A percentile compares a stretch with the other conserved stretches of the same genome.
phyloP scores from a whole-genome alignment of 192 early-diverging fungal species.

The Coemansia sp. region DNA sequence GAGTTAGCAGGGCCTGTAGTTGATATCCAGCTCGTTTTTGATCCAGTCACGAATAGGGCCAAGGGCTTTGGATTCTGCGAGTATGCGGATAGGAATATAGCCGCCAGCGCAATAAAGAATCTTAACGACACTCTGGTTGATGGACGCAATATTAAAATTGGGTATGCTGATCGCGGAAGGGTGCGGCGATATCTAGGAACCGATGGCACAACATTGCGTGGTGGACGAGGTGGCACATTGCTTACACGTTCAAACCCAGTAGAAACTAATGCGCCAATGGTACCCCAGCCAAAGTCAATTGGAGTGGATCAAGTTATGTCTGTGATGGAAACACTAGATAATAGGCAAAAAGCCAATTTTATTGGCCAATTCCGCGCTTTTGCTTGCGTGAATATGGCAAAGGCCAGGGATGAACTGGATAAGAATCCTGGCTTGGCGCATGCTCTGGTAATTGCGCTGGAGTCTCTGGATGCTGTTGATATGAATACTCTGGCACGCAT shows the following conservation, averaged over 20 bases:
- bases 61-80: slow-evolving; percentile 96
- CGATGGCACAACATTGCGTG: slow-evolving; percentile 22
- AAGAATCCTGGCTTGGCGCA: slow-evolving; percentile 39
- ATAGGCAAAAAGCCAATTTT: slow-evolving; percentile 13
- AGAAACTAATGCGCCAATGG: slow-evolving; percentile 2
- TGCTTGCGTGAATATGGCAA: slow-evolving; percentile 20
- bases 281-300: slow-evolving; percentile 7
- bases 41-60: slow-evolving; percentile 72
- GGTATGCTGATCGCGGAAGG: slow-evolving; percentile 72
- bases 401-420: slow-evolving; percentile 30
- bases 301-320: slow-evolving; percentile 8
- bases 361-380: slow-evolving; percentile 37
- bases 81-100: slow-evolving; percentile 87
- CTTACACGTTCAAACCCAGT: slow-evolving; percentile 5
- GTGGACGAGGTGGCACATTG: slow-evolving; percentile 14
- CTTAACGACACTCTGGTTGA: slow-evolving; percentile 89
- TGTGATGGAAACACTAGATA: slow-evolving; percentile 13
- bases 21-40: slow-evolving; percentile 86
- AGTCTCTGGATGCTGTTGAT: slow-evolving; percentile 17
- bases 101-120: slow-evolving; percentile 90
- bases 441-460: slow-evolving; percentile 20
- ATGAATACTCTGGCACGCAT: slow-evolving; percentile 9
- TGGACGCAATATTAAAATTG: slow-evolving; percentile 85
- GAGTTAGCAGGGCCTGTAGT: slow-evolving; percentile 87
- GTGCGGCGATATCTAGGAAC: slow-evolving; percentile 32